These are phyloP conservation scores for Corynascus novoguineensis DNA, from an alignment of 495 filamentous ascomycete genomes.

Conservation along the genomic window DNA sequence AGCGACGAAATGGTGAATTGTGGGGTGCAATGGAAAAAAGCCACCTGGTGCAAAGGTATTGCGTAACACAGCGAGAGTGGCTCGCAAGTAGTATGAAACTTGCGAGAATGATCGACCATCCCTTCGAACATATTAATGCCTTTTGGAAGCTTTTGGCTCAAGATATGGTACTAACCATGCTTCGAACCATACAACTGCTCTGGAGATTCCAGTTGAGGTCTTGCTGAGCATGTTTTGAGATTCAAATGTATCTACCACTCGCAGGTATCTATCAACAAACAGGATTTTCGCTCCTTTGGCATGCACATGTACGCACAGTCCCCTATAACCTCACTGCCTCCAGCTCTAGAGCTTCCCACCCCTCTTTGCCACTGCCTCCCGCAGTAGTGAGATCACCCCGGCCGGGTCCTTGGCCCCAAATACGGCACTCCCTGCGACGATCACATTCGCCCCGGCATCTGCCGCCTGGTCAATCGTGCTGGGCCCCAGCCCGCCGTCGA, in stretches of 20 bases:
- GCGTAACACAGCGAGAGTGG: no score
- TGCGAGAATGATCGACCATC: no score
- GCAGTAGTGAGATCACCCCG: conserved; percentile 74
- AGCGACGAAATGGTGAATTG: background rate
- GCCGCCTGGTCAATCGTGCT: conserved; percentile 92
- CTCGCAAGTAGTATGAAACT: no score
- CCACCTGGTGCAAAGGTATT: no score
- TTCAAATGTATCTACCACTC: background rate
- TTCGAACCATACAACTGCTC: no score
- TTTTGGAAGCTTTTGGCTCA: no score
- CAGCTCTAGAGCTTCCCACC: conserved; percentile 24
- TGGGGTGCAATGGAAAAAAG: background rate
- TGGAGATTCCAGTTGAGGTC: no score
- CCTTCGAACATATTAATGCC: no score
- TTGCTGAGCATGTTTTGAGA: no score
- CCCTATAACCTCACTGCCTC: no score
- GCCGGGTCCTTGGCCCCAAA: conserved; percentile 86
- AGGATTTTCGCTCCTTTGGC: background rate
- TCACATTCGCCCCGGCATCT: conserved; percentile 94
- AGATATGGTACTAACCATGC: no score
- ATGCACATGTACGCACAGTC: background rate
- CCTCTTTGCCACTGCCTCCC: conserved; percentile 69
- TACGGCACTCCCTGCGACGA: conserved; percentile 94
- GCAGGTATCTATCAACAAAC: conserved; percentile 6
- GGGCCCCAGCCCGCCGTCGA: conserved; percentile 84